phyloP scores from a whole-genome alignment of 352 stramenopile species.

The Phytophthora hybrid region DNA sequence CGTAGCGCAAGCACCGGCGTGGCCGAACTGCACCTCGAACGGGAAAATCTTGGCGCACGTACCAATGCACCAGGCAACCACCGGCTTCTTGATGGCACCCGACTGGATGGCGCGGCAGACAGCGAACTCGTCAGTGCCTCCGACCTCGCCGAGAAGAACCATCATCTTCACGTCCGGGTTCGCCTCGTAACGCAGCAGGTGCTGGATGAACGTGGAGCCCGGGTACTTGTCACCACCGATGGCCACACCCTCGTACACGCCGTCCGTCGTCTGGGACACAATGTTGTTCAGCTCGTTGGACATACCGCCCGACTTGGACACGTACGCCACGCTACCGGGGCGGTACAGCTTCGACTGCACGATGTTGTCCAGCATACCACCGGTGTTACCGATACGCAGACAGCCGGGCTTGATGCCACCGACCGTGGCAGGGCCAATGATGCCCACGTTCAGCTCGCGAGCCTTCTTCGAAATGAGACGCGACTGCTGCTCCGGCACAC shows the following conservation, averaged over 20 bases:
- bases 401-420: constrained; percentile 97
- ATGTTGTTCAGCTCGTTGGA: constrained; percentile 99
- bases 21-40: constrained; percentile 98
- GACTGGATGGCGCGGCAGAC: constrained; percentile 94
- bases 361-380: constrained; percentile 98
- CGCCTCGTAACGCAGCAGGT: constrained; percentile 96
- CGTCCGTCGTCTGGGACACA: constrained; percentile 95
- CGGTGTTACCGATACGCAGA: constrained; percentile 97
- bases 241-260: constrained; percentile 96
- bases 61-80: constrained; percentile 98
- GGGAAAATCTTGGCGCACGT: constrained; percentile 98
- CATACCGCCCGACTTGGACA: constrained; percentile 97
- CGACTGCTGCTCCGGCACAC: constrained; percentile 96
- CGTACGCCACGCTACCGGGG: constrained; percentile 96
- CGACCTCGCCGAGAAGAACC: constrained; percentile 96
- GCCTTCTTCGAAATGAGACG: constrained; percentile 95
- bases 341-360: constrained; percentile 97
- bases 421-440: constrained; percentile 97
- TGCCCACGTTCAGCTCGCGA: constrained; percentile 89
- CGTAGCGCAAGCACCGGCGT: constrained; percentile 94
- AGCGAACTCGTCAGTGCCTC: constrained; percentile 96
- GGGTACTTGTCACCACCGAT: constrained; percentile 97
- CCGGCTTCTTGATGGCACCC: constrained; percentile 95
- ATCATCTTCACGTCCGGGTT: constrained; percentile 97
- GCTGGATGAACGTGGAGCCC: constrained; percentile 97